These are phyloP conservation scores for Microstegium vimineum DNA, from an alignment of 176 grass and related monocot genomes.

Conservation along the genomic window DNA sequence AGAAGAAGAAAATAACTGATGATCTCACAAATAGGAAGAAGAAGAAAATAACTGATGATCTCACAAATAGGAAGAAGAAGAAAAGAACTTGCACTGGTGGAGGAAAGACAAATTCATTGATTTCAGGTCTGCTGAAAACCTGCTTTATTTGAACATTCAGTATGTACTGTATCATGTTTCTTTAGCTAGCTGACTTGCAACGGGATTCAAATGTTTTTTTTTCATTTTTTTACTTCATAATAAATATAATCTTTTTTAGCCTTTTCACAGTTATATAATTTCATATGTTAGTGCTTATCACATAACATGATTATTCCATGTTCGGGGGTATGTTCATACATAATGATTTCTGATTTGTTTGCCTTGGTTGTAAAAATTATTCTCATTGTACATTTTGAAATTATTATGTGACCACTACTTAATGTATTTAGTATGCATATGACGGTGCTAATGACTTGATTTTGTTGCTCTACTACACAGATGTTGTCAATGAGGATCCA, in stretches of 20 bases:
- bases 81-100: neutral
- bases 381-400: neutral
- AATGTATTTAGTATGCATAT: neutral
- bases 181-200: neutral
- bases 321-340: neutral
- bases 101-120: neutral
- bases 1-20: too few species aligned
- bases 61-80: neutral
- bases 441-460: neutral
- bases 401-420: neutral
- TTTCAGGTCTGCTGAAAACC: neutral
- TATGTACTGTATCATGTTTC: neutral
- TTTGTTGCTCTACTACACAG: constrained; percentile 1
- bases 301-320: neutral
- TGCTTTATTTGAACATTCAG: neutral
- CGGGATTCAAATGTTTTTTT: neutral
- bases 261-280: neutral
- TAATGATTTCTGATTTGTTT: neutral
- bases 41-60: too few species aligned
- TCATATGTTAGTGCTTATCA: neutral
- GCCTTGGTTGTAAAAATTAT: neutral
- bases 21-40: too few species aligned
- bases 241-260: neutral
- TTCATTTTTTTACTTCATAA: neutral
- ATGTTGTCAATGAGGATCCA: neutral